These are phyloP conservation scores for Diaporthe sp. DNA, from an alignment of 2,329 filamentous ascomycete species.

Conservation along the genomic window DNA sequence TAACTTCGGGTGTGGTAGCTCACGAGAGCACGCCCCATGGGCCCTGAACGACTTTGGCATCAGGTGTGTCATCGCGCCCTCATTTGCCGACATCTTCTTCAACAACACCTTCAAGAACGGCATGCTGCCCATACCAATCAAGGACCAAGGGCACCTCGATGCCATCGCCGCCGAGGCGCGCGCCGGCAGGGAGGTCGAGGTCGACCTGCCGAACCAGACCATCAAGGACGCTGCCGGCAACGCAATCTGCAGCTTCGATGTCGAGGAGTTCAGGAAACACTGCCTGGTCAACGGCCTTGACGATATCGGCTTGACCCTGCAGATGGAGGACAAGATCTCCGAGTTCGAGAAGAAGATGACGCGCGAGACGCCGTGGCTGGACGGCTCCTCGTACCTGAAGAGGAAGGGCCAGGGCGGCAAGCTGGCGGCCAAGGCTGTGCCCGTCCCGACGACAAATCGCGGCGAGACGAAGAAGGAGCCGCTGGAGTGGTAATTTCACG, in stretches of 20 bases:
- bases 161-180: conserved; percentile 82
- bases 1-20: conserved; percentile 96
- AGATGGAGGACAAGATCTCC: conserved; percentile 89
- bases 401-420: conserved; percentile 68
- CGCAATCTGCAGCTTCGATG: conserved; percentile 83
- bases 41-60: conserved; percentile 97
- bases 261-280: conserved; percentile 95
- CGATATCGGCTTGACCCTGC: conserved; percentile 95
- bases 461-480: conserved; percentile 88
- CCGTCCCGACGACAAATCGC: conserved; percentile 89
- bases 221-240: conserved; percentile 83
- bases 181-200: conserved; percentile 86
- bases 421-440: conserved; percentile 71
- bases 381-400: conserved; percentile 86
- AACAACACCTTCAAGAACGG: conserved; percentile 99
- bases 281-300: conserved; percentile 94
- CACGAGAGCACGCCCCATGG: conserved; percentile 97
- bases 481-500: conserved; percentile 80
- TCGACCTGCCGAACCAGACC: conserved; percentile 88
- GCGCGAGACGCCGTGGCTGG: conserved; percentile 88
- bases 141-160: conserved; percentile 75
- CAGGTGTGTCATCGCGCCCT: conserved; percentile 91
- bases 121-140: conserved; percentile 90
- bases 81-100: conserved; percentile 94
- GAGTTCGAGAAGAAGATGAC: conserved; percentile 85